A percentile compares a stretch with the other conserved stretches of the same genome.
Evolutionary conservation across 257 asterid species (phyloP).

Genomic region (Forsythia viridissima): DNA sequence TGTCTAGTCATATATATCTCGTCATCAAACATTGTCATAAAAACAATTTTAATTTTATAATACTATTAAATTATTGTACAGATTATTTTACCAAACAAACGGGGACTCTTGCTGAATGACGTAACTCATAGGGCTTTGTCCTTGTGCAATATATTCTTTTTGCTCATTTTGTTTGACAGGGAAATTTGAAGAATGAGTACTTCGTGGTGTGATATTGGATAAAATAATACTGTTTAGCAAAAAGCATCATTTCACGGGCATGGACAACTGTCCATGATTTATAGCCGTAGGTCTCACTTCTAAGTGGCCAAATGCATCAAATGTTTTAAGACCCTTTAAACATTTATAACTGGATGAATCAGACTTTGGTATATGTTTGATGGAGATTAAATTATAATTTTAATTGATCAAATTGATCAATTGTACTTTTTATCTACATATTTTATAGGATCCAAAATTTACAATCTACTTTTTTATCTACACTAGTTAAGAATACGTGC

Average conservation of each 20-base stretch:
- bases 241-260: constrained; percentile 13
- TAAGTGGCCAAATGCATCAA: constrained; percentile 14
- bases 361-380: neutral
- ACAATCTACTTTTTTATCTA: too few relatives aligned
- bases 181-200: neutral
- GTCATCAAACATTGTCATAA: too few relatives aligned
- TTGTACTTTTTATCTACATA: too few relatives aligned
- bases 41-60: too few relatives aligned
- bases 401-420: too few relatives aligned
- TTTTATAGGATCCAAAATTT: too few relatives aligned
- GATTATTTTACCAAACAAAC: too few relatives aligned
- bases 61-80: too few relatives aligned
- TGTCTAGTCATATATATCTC: too few relatives aligned
- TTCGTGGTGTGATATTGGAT: neutral
- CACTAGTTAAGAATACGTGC: too few relatives aligned
- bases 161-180: neutral
- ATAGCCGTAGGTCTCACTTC: neutral
- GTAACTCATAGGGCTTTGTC: neutral
- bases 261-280: constrained; percentile 16
- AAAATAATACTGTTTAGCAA: neutral
- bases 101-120: neutral
- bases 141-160: neutral
- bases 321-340: constrained; percentile 1
- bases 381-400: too few relatives aligned
- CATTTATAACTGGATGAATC: neutral